Base-by-base conservation (phyloP, 176 grass and related monocot genomes). In the Phragmites australis region DNA sequence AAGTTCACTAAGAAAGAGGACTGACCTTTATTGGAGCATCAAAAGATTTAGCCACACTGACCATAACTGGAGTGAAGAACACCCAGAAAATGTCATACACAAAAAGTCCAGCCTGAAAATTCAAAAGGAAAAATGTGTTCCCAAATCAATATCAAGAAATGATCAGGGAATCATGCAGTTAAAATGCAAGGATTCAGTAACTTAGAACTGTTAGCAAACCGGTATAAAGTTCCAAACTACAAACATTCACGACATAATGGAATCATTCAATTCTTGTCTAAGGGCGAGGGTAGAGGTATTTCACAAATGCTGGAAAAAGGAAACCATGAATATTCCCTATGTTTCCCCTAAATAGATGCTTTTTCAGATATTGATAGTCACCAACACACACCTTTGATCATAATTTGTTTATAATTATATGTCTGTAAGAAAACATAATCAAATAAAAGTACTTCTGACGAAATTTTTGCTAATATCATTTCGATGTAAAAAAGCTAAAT, bases 31-130 rank as follows among this genome's bases (percentile, higher is more conserved):
- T 97, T 1, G 94, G 94, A 73, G 94, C 94, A 89, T 97, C 92
- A 90, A 97, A 97, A 47, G 94, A 97, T 90, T 94, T 97, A 70
- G 94, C 94, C 84, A 94, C 94, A 80, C 92, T 97, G 83, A 92
- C 89, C 92, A 97, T 97, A 58, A 97, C 94, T 13, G 94, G 92
- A 52, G 94, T 97, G 82, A 97, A 97, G 67, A 97, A 97, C 14
- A 97, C 94, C 94, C 94, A 97, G 80, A 97, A 97, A 57, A 97
- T 90, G 68, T 97, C 94, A 83, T 97, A 97, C 53, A 97, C 80
- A 83, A 97, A 97, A 56, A 94, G 75, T 76, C 92, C 88, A 84
- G 74, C 88, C 92, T 94, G 81, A 43, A 59, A 76, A 66, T 68
- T 3, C 58, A 60, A 27, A 65, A 55, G 19, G 22, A 66, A 44